A percentile compares a stretch with the other conserved stretches of the same genome.
Conservation (phyloP, 305 asterid species). For the Fraxinus baroniana region DNA sequence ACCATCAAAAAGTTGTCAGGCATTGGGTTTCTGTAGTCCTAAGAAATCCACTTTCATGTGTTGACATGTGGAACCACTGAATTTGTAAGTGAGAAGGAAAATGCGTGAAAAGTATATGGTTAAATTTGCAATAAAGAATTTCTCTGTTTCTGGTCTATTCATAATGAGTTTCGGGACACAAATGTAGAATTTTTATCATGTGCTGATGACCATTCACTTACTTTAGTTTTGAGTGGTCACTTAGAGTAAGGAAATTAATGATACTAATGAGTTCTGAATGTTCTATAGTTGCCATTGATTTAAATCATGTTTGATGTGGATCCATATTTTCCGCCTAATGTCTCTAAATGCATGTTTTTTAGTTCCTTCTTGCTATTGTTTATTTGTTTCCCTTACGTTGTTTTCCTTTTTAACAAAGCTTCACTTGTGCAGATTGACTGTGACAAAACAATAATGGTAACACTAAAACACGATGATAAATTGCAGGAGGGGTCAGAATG, state of each 20-base stretch:
- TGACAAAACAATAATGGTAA: slow-evolving; percentile 90
- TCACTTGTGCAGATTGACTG: slow-evolving; percentile 67
- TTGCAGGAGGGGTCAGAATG: slow-evolving; percentile 88
- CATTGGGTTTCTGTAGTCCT: neutral
- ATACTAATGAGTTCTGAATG: neutral
- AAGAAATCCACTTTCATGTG: neutral
- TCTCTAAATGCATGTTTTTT: slow-evolving; percentile 18
- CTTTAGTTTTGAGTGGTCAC: neutral
- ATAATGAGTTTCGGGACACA: neutral
- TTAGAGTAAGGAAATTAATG: neutral
- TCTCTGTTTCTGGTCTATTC: neutral
- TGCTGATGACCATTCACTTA: neutral
- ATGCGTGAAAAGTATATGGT: neutral
- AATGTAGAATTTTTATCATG: slow-evolving; percentile 8
- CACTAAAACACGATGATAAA: slow-evolving; percentile 86
- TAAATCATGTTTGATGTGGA: neutral
- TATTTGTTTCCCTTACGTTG: slow-evolving; percentile 9
- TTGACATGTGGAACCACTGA: neutral
- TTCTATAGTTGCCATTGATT: neutral
- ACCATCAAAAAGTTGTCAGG: neutral
- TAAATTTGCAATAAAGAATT: neutral
- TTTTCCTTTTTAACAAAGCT: slow-evolving; percentile 20
- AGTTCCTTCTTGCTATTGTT: neutral
- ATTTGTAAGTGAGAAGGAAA: neutral
- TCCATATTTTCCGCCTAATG: neutral